Percentiles rank a stretch among this genome's conserved stretches.
Evolutionary conservation across 192 early-diverging fungal species (phyloP).

Genomic region (Gaertneriomyces semiglobifer): DNA sequence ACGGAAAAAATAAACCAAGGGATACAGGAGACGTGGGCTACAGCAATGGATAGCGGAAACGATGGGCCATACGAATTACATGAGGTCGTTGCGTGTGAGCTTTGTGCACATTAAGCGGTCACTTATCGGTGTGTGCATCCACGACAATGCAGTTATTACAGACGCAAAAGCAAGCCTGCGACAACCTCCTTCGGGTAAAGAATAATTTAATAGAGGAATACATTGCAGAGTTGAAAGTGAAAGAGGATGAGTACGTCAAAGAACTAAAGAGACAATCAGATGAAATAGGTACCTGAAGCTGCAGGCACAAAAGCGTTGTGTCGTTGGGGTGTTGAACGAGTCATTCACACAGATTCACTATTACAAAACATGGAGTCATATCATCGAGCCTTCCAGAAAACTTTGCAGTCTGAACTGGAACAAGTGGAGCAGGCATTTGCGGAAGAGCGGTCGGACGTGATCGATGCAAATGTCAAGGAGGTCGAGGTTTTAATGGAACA

Average conservation of each 20-base stretch:
- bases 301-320: neutral
- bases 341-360: constrained; percentile 35
- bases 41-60: constrained; percentile 8
- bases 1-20: constrained; percentile 24
- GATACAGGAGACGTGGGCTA: constrained; percentile 45
- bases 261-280: constrained; percentile 60
- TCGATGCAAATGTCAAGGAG: constrained; percentile 47
- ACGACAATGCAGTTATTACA: constrained; percentile 24
- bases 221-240: constrained; percentile 48
- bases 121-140: neutral
- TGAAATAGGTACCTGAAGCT: constrained; percentile 47
- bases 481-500: constrained; percentile 43
- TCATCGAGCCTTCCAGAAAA: constrained; percentile 44
- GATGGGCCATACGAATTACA: constrained; percentile 45
- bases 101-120: neutral
- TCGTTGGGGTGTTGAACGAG: neutral
- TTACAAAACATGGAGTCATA: constrained; percentile 57
- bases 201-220: constrained; percentile 54
- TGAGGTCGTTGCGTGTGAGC: constrained; percentile 27
- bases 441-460: constrained; percentile 52
- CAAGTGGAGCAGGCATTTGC: constrained; percentile 56
- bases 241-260: constrained; percentile 61
- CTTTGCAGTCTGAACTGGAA: constrained; percentile 51
- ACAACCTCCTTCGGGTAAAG: constrained; percentile 43
- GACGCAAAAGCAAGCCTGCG: constrained; percentile 47